These are phyloP conservation scores for Eimeria sp. DNA, from an alignment of 169 alveolate species.

Conservation along the genomic window DNA sequence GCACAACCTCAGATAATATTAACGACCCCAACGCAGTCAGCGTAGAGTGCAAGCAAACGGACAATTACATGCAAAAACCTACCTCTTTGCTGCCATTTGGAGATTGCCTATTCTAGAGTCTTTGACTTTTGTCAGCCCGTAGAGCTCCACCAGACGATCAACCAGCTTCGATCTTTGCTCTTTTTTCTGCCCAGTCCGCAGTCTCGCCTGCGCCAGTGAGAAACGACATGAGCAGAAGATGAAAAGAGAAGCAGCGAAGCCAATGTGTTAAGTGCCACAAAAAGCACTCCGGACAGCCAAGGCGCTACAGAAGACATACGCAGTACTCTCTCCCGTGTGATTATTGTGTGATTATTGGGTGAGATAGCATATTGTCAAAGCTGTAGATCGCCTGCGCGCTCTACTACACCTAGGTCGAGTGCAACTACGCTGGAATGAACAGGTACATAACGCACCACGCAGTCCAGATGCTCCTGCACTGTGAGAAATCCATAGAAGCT, in stretches of 20 bases:
- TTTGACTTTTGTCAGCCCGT: conserved; percentile 87
- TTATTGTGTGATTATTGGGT: not conserved
- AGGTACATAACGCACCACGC: conserved; percentile 57
- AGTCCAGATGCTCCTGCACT: conserved; percentile 88
- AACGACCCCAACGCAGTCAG: not conserved
- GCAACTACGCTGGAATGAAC: not conserved
- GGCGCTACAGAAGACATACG: not conserved
- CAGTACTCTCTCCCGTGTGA: not conserved
- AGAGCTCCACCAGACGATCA: conserved; percentile 84
- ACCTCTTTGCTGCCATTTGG: conserved; percentile 85
- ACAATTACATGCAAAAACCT: not conserved
- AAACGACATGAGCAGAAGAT: not conserved
- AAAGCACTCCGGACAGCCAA: not conserved
- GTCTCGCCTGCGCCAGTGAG: conserved; percentile 82
- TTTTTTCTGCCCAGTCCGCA: conserved; percentile 82
- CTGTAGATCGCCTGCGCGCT: not conserved
- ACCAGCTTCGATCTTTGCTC: conserved; percentile 85
- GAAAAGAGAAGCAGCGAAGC: not conserved
- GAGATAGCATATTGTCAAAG: not conserved
- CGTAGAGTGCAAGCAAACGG: not conserved
- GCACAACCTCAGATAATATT: not conserved
- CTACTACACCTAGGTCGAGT: not conserved
- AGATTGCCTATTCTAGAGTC: conserved; percentile 90
- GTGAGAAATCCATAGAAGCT: conserved; percentile 90
- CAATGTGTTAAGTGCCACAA: not conserved